Evolutionary conservation across 1,139 yeast genomes (phyloP), one percentile per base, ranked within the genome.

Genomic region (Insectozyma bohioensis): DNA sequence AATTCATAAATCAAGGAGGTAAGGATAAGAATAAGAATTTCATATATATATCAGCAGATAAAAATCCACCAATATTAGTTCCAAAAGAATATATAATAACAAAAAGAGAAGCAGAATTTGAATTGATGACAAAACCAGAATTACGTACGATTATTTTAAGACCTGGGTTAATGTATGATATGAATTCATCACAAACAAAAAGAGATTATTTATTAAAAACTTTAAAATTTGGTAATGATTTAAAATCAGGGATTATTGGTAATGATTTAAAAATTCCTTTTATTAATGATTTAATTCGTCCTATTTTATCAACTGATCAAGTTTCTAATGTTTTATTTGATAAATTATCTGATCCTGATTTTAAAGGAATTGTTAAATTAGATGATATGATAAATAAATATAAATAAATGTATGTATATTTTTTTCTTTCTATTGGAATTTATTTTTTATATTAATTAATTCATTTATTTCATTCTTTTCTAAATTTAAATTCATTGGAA

Each of bases 81-180:
- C 92, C 94, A 1, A 50, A 63, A 0, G 86, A 79, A 2, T 88
- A 88, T 53, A 75, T 88, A 25, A 64, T 68, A 11, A 78, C 94
- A 17, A 88, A 88, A 51, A 63, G 95, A 43, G 79, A 72, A 39
- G 94, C 96, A 0, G 97, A 88, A 51, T 56, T 56, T 19, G 80
- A 73, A 44, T 58, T 85, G 29, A 43, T 65, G 12, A 58, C 64
- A 39, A 55, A 68, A 26, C 47, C 60, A 2, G 57, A 59, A 6
- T 60, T 86, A 12, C 67, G 94, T 37, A 61, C 82, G 0, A 76
- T 87, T 2, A 54, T 82, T 13, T 46, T 85, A 54, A 67, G 96
- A 41, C 96, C 97, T 0, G 94, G 95, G 0, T 76, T 86, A 43
- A 82, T 88, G 92, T 83, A 64, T 49, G 94, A 85, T 49, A 75